A percentile compares a stretch with the other conserved stretches of the same genome.
Evolutionary conservation across 345 rosid species (phyloP).

Genomic region (Anacardium occidentale): DNA sequence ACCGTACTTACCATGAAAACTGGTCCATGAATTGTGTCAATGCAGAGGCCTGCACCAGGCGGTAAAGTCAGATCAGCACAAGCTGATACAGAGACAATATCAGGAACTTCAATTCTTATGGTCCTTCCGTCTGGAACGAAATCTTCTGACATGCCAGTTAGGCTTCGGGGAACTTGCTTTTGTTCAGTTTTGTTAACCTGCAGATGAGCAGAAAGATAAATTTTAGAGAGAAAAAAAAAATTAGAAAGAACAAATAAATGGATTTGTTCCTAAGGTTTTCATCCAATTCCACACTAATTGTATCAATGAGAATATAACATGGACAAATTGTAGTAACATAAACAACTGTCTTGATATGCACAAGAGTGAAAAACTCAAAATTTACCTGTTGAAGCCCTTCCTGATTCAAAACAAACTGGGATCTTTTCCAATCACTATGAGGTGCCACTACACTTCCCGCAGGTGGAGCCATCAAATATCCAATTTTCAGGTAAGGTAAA

Average conservation of each 20-base stretch:
- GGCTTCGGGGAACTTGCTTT: constrained; percentile 53
- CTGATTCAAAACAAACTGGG: constrained; percentile 74
- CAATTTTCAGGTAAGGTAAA: constrained; percentile 79
- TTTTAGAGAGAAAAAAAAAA: not conserved
- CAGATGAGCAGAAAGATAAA: not conserved
- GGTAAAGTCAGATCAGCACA: constrained; percentile 96
- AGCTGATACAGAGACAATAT: constrained; percentile 78
- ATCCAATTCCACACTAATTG: not conserved
- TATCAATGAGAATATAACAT: not conserved
- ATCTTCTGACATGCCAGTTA: constrained; percentile 55
- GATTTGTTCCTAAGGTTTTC: not conserved
- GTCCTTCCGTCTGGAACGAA: constrained; percentile 48
- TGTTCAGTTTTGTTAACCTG: constrained; percentile 60
- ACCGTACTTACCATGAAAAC: constrained; percentile 65
- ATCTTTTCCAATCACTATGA: constrained; percentile 83
- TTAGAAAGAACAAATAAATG: not conserved
- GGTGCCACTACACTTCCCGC: constrained; percentile 75
- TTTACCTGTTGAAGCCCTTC: constrained; percentile 87
- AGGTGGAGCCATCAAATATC: constrained; percentile 81
- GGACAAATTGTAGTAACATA: not conserved
- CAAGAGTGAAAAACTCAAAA: constrained; percentile 5
- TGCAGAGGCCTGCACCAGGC: constrained; percentile 95
- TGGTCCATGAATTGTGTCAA: constrained; percentile 69
- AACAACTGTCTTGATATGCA: not conserved
- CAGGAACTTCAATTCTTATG: constrained; percentile 65